phyloP scores from a whole-genome alignment of 164 flowering plant species.

The Macadamia integrifolia region DNA sequence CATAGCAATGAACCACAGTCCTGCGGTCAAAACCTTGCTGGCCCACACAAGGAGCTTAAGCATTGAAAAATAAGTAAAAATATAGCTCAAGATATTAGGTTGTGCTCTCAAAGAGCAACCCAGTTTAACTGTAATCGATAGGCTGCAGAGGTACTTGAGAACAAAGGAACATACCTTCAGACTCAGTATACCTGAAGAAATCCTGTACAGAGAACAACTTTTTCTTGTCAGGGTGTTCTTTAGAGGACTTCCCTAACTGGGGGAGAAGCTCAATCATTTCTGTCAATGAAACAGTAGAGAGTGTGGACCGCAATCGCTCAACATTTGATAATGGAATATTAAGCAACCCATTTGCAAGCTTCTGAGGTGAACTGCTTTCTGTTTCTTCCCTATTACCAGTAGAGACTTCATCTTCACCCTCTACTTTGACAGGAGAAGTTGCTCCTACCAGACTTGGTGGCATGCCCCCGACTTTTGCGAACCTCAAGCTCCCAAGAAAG shows the following conservation, averaged over 20 bases:
- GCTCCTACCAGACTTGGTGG: conserved; percentile 64
- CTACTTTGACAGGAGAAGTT: conserved; percentile 44
- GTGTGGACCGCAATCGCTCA: conserved; percentile 71
- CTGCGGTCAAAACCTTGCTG: too few species aligned
- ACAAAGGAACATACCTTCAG: conserved; percentile 64
- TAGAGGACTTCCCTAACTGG: conserved; percentile 58
- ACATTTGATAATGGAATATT: conserved; percentile 91
- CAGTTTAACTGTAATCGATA: too few species aligned
- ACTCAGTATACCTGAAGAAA: conserved; percentile 84
- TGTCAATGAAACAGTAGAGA: conserved; percentile 76
- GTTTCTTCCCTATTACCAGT: conserved; percentile 39
- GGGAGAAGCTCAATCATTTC: conserved; percentile 84
- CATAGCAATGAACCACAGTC: too few species aligned
- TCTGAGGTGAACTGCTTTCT: conserved; percentile 48
- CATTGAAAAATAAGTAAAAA: too few species aligned
- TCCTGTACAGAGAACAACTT: conserved; percentile 88
- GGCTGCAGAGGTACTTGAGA: conserved; percentile 3
- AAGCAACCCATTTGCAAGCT: conserved; percentile 55
- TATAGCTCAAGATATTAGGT: too few species aligned
- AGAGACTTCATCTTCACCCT: conserved; percentile 30
- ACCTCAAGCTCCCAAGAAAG: conserved; percentile 62
- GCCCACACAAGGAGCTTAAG: too few species aligned
- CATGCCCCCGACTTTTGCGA: conserved; percentile 86
- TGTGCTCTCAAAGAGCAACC: too few species aligned
- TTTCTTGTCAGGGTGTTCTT: conserved; percentile 91